Base-by-base conservation (phyloP, 345 rosid genomes). In the Carallia pectinifolia region DNA sequence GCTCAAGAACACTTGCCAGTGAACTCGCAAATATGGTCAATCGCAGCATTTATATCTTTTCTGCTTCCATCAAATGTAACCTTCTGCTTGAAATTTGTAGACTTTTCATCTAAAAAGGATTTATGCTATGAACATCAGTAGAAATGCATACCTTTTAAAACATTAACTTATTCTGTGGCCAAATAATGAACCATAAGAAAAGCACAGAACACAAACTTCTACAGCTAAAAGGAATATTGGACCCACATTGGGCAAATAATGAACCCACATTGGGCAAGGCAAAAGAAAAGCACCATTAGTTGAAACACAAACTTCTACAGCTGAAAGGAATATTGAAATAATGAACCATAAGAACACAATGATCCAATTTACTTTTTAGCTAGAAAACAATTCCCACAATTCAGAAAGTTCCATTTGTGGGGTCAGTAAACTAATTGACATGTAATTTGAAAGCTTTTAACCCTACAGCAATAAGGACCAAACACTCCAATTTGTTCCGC, bases 31-130 rank as follows among this genome's bases (percentile, higher is more conserved):
- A 91, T 81, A 62, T 83, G 89, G 72, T 94, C 97, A 62, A 94
- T 89, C 59, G 95, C 92, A 76, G 97, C 88, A 81, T 94, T 91
- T 66, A 94, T 84, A 68, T 86, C 96, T 72, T 86, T 88, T 82
- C 96, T 84, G 79, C 95, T 91, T 54, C 97, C 97, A 75, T 87
- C 95, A 71, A 94, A 94, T 53, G 90, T 61, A 70, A 85, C 93
- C 82, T 86, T 94, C 78, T 81, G 96, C 53, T 71, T 85, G 59
- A 83, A 83, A 74, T 86, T 90, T 81, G 84, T 78, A 56, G 90
- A 82, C 80, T 84, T 90, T 75, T 85, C 97, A 67, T 82, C 90
- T 81, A 80, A 73, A 77, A 66, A 23, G 50, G 48, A 52, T 66
- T 74, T 27, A 33, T 7, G 61, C n/a, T 67, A 6, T 23, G 55